Base-by-base conservation (phyloP, 2,329 filamentous ascomycete genomes). In the Fusarium mundagurra region DNA sequence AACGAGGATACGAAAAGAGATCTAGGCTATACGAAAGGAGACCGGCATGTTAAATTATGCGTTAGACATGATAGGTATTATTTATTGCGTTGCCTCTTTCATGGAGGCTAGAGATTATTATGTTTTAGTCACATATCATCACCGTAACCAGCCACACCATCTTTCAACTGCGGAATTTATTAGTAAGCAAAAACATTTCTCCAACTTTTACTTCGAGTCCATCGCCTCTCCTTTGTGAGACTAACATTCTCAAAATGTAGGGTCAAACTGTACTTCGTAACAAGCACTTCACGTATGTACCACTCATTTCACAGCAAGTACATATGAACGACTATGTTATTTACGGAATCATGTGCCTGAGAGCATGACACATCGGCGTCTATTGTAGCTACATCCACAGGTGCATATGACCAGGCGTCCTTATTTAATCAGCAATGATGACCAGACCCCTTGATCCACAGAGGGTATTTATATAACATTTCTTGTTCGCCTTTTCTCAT, bases 11-110 rank as follows among this genome's bases (percentile, higher is more conserved):
- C 57, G 70, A 70, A n/a, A 66, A 34, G 47, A 61, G 43, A 51
- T 67, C 44, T 64, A 55, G 66, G 72, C 66, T 67, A 62, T 61
- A 73, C 57, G 65, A 73, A 64, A 62, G 38, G 69, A 67, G 41
- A 53, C 58, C 36, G 29, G 29, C 39, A 55, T 73, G 63, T 73
- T 67, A 55, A 68, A 68, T 45, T 59, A 57, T 70, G 61, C 71
- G 68, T 70, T 71, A 36, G 71, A 69, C 57, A 38, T 44, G 50
- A 47, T 39, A 58, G 48, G 50, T 50, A 60, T 24, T 45, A 31
- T 53, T 70, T 31, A 61, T 43, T 61, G 39, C 44, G 45, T 33
- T n/a, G 48, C 22, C 14, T 60, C 20, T 51, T 38, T n/a, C 16
- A 16, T n/a, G 16, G 27, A 24, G 53, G 12, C 53, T 44, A 44